Base-by-base conservation (phyloP, 2,329 filamentous ascomycete species). In the Pezicula rhizophila region DNA sequence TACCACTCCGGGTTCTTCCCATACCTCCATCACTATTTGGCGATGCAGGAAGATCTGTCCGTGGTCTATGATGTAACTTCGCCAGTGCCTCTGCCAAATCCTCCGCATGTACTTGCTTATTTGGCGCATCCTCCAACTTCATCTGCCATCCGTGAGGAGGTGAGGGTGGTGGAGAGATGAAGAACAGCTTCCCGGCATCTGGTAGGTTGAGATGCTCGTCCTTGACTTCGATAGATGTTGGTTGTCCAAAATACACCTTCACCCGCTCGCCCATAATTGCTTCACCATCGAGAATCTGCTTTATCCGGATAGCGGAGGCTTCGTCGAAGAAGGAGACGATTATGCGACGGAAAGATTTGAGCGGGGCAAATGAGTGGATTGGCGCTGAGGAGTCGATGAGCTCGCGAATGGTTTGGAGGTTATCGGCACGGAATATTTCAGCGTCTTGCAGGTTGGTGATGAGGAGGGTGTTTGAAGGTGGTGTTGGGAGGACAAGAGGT, bases 291-390 rank as follows among this genome's bases (percentile, higher is more conserved):
- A 89, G 87, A 48, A 84, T 74, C 57, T 80, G 73, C 54, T 86
- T 83, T 48, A 92, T 85, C 48, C 75, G 73, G 59, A 88, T 81
- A 49, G 88, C 87, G 47, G 84, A 79, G 46, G 83, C 78, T 60
- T 78, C 74, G 52, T 82, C 80, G 68, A 78, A 84, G 74, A 93
- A 92, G 57, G 86, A 89, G 52, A 87, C 80, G 58, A 92, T 76
- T 61, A 93, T 89, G 65, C 88, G 84, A 55, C 84, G 80, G 75
- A 93, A 89, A 6, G 85, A 90, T 66, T 88, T 89, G 54, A 93
- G 78, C 0, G 88, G 88, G 10, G 85, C 80, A 77, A 87, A 93
- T 51, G 84, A 82, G 69, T 89, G 84, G 55, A 92, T 81, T 45
- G 81, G 76, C 2, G 85, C 85, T n/a, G 83, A 80, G 44, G 78